These are phyloP conservation scores for Rhizophagus sp. DNA, from an alignment of 192 early-diverging fungal genomes.

Conservation along the genomic window DNA sequence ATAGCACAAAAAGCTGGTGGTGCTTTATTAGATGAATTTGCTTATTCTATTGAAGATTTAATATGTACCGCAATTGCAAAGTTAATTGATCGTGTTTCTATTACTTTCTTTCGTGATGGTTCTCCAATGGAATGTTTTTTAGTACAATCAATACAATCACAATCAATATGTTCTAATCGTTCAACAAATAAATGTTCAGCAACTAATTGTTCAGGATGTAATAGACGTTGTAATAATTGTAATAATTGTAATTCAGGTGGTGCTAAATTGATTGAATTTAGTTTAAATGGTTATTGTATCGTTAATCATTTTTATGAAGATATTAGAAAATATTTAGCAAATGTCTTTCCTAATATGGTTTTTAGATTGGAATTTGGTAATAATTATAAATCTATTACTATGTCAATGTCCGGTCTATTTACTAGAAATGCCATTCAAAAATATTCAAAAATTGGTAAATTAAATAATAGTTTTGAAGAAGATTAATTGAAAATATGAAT, in stretches of 20 bases:
- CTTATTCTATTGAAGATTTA: slow-evolving; percentile 28
- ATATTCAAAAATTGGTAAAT: slow-evolving; percentile 23
- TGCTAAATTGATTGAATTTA: slow-evolving; percentile 18
- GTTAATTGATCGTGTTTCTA: slow-evolving; percentile 20
- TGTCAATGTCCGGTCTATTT: slow-evolving; percentile 15
- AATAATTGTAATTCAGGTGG: neutral
- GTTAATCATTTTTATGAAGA: slow-evolving; percentile 31
- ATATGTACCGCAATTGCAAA: slow-evolving; percentile 17
- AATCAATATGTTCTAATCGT: neutral
- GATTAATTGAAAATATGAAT: too few relatives aligned
- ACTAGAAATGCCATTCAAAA: slow-evolving; percentile 19
- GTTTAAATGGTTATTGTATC: slow-evolving; percentile 28
- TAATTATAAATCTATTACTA: slow-evolving; percentile 27
- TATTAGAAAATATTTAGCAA: slow-evolving; percentile 29
- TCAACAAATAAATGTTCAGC: neutral
- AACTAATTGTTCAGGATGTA: neutral
- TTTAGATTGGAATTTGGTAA: slow-evolving; percentile 27
- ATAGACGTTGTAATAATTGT: neutral
- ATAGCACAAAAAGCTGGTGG: slow-evolving; percentile 22
- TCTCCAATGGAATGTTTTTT: slow-evolving; percentile 10
- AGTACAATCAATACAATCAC: neutral
- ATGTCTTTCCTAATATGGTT: slow-evolving; percentile 4
- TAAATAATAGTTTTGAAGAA: neutral
- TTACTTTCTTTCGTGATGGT: slow-evolving; percentile 31
- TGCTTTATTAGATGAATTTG: slow-evolving; percentile 24